Evolutionary conservation across 2,329 filamentous ascomycete genomes (phyloP).

Genomic region (Ophiosphaerella korrae): DNA sequence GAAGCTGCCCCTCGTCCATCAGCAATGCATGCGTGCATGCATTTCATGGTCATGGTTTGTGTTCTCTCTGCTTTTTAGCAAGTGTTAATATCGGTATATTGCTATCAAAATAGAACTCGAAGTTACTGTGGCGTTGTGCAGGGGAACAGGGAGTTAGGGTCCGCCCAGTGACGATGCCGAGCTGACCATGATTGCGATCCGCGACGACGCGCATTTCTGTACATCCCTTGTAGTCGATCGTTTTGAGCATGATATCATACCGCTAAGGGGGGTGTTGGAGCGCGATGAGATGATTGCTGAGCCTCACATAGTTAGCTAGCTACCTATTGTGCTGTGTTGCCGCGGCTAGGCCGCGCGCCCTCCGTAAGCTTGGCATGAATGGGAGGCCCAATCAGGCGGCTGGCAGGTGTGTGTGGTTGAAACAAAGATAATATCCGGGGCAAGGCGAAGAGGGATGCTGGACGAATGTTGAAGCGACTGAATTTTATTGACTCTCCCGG

Average conservation of each 20-base stretch:
- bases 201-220: slow-evolving; percentile 17
- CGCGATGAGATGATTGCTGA: slow-evolving; percentile 35
- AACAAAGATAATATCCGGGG: not conserved
- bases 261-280: slow-evolving; percentile 2
- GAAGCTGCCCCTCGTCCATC: slow-evolving; percentile 4
- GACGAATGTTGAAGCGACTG: not conserved
- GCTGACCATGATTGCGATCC: slow-evolving; percentile 27
- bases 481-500: no score
- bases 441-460: not conserved
- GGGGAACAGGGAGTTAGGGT: slow-evolving; percentile 7
- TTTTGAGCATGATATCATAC: slow-evolving; percentile 25
- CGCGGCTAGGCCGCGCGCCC: slow-evolving; percentile 5
- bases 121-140: slow-evolving; percentile 8
- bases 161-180: slow-evolving; percentile 2
- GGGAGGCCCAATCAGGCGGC: not conserved
- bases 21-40: not conserved
- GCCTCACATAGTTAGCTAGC: slow-evolving; percentile 13
- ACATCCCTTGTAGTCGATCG: slow-evolving; percentile 11
- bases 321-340: slow-evolving; percentile 4
- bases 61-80: slow-evolving; percentile 1
- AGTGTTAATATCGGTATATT: not conserved
- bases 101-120: not conserved
- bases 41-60: slow-evolving; percentile 5
- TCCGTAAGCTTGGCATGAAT: not conserved
- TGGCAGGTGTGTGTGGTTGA: not conserved